Percentiles rank a stretch among this genome's conserved stretches.
These are phyloP conservation scores for Leccinum pallidistipes DNA, from an alignment of 1,284 basidiomycete genomes.

Conservation along the genomic window DNA sequence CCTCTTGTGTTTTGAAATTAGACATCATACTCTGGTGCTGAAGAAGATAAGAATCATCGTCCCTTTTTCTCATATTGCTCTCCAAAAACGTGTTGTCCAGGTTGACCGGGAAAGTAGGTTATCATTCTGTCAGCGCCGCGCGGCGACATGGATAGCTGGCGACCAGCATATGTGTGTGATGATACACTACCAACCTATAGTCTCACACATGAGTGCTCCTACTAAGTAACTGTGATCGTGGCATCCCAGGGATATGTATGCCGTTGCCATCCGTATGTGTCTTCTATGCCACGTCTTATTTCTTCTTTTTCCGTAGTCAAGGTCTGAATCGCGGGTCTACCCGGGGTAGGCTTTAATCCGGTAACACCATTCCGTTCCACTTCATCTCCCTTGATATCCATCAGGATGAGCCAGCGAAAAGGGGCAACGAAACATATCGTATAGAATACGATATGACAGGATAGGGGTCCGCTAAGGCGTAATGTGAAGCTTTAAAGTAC, in stretches of 20 bases:
- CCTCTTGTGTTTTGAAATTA: slow-evolving; percentile 19
- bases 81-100: slow-evolving; percentile 26
- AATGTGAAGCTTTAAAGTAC: background rate
- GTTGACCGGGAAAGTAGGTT: slow-evolving; percentile 14
- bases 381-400: slow-evolving; percentile 2
- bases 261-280: background rate
- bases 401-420: slow-evolving; percentile 11
- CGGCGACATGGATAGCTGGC: background rate
- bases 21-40: slow-evolving; percentile 18
- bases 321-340: slow-evolving; percentile 20
- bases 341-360: slow-evolving; percentile 2
- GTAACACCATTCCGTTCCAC: slow-evolving; percentile 4
- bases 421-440: background rate
- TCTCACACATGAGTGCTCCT: no score
- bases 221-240: background rate
- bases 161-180: no score
- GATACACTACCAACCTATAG: no score
- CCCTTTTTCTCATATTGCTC: slow-evolving; percentile 11
- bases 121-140: slow-evolving; percentile 4
- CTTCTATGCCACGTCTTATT: background rate
- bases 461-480: background rate
- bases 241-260: background rate
- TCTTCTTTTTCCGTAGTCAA: background rate
- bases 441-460: background rate
- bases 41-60: slow-evolving; percentile 13